Percentiles rank a stretch among this genome's conserved stretches.
These are phyloP conservation scores for Saccharomycopsis microspora DNA, from an alignment of 805 yeast genomes.

Conservation along the genomic window DNA sequence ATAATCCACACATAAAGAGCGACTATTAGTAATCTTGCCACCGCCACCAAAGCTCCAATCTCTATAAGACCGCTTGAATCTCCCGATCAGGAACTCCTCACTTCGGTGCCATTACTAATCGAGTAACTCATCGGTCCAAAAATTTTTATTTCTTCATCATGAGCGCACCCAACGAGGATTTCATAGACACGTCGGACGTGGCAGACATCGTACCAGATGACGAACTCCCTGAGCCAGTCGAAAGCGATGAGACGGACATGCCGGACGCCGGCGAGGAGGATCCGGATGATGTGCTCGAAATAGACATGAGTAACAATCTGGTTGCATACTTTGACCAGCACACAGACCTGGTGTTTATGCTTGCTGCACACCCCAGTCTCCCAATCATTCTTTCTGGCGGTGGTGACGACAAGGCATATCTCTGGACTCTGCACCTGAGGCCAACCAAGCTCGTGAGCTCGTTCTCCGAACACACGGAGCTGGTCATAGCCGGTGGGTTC, in stretches of 20 bases:
- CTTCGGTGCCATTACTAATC: no score
- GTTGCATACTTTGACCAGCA: slow-evolving; percentile 84
- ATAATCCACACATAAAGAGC: no score
- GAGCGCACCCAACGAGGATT: slow-evolving; percentile 2
- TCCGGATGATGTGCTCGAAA: slow-evolving; percentile 20
- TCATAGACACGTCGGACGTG: slow-evolving; percentile 14
- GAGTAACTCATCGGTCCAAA: no score
- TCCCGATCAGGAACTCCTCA: no score
- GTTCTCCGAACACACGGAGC: slow-evolving; percentile 74
- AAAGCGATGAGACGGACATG: slow-evolving; percentile 18
- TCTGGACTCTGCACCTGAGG: slow-evolving; percentile 86
- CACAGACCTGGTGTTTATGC: slow-evolving; percentile 45
- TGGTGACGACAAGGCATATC: slow-evolving; percentile 79
- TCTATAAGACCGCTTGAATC: no score
- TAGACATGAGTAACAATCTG: slow-evolving; percentile 35
- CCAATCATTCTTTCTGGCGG: slow-evolving; percentile 90
- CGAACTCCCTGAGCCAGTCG: slow-evolving; percentile 15
- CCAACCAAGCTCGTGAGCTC: slow-evolving; percentile 76
- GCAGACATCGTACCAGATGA: slow-evolving; percentile 19
- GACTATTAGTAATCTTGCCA: no score
- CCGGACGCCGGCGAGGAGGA: slow-evolving; percentile 23
- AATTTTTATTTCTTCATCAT: no score
- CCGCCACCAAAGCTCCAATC: no score
- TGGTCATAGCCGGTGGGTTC: slow-evolving; percentile 77
- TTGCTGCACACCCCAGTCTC: slow-evolving; percentile 73